Evolutionary conservation across 2,329 filamentous ascomycete genomes (phyloP).

Genomic region (Metarhizium album): DNA sequence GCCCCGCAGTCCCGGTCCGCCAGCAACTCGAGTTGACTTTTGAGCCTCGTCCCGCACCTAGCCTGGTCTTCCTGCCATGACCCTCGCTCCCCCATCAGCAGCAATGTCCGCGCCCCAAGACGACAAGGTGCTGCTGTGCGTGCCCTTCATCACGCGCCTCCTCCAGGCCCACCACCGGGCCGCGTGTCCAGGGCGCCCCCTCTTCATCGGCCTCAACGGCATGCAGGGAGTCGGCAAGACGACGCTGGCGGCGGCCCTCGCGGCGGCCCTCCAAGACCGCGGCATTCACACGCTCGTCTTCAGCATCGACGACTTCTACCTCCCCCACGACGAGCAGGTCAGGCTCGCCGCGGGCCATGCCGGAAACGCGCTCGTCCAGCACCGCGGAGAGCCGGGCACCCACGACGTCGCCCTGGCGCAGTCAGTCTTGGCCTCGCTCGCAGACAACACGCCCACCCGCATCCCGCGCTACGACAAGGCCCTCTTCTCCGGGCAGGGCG

Average conservation of each 20-base stretch:
- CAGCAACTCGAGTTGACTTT: neutral
- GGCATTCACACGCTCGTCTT: slow-evolving; percentile 59
- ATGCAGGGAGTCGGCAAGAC: slow-evolving; percentile 91
- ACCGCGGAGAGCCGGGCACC: slow-evolving; percentile 63
- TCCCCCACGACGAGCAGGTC: slow-evolving; percentile 58
- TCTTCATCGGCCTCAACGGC: slow-evolving; percentile 82
- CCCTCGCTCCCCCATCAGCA: neutral
- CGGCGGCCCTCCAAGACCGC: slow-evolving; percentile 43
- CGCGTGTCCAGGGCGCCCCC: slow-evolving; percentile 38
- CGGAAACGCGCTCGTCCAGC: slow-evolving; percentile 65
- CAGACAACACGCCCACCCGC: slow-evolving; percentile 38
- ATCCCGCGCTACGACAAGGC: slow-evolving; percentile 80
- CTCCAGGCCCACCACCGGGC: slow-evolving; percentile 43
- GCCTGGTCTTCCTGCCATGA: neutral
- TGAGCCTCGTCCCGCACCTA: neutral
- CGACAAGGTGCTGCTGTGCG: slow-evolving; percentile 68
- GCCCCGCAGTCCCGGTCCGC: neutral
- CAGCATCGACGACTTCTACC: slow-evolving; percentile 86
- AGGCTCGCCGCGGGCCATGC: slow-evolving; percentile 54
- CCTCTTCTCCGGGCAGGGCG: slow-evolving; percentile 62
- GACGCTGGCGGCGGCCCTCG: slow-evolving; percentile 63
- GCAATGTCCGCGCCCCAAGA: slow-evolving; percentile 42
- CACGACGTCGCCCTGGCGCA: slow-evolving; percentile 34
- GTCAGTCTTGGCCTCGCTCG: slow-evolving; percentile 48
- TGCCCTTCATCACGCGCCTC: slow-evolving; percentile 62